Evolutionary conservation across 164 flowering plant species (phyloP).

Genomic region (Berberis thunbergii): DNA sequence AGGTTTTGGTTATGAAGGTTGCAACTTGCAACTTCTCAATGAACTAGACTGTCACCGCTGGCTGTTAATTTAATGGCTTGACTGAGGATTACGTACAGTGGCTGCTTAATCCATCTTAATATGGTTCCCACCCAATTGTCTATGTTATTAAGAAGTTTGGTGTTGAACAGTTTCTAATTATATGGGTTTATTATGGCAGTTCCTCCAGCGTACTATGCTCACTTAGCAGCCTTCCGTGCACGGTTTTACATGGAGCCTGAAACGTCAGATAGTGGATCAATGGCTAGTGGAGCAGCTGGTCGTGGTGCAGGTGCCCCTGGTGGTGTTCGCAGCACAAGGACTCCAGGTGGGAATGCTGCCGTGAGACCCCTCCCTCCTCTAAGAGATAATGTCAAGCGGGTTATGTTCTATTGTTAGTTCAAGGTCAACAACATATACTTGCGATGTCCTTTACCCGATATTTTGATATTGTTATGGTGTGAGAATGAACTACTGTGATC

Average conservation of each 20-base stretch:
- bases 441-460: too few relatives aligned
- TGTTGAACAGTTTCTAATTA: not conserved
- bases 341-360: conserved; percentile 32
- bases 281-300: conserved; percentile 43
- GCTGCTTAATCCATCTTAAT: too few relatives aligned
- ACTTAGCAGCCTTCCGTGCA: conserved; percentile 74
- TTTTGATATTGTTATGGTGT: too few relatives aligned
- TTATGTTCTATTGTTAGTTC: conserved; percentile 62
- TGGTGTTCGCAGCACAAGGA: conserved; percentile 37
- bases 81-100: too few relatives aligned
- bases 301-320: conserved; percentile 31
- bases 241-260: conserved; percentile 83
- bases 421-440: not conserved
- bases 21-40: too few relatives aligned
- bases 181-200: conserved; percentile 27
- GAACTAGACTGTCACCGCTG: too few relatives aligned
- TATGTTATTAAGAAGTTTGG: not conserved
- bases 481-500: too few relatives aligned
- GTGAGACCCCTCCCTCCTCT: conserved; percentile 67
- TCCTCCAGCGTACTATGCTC: conserved; percentile 83
- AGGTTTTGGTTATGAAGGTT: too few relatives aligned
- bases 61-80: too few relatives aligned
- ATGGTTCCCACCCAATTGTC: not conserved
- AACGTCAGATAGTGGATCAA: conserved; percentile 64
- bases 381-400: conserved; percentile 67